Base-by-base conservation (phyloP, 1,284 basidiomycete genomes). In the Trichosporon asahii region DNA sequence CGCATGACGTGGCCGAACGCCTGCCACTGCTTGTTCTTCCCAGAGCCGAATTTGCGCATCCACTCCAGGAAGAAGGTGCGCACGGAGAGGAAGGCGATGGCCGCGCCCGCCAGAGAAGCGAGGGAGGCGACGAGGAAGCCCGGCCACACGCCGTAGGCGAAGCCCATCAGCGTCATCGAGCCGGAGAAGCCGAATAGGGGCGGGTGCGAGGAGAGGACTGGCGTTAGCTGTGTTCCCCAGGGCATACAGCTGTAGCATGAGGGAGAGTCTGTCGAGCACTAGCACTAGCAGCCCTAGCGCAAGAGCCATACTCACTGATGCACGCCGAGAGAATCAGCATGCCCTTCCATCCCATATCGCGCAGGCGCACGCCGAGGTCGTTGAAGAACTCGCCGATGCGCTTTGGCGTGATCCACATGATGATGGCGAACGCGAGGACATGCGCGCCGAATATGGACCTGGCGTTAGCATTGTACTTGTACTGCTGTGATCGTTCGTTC, bases 1-100 rank as follows among this genome's bases (percentile, higher is more conserved):
- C 73, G 69, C 78, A 84, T 81, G 67, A 84, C 83, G 65, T 80
- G 78, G 0, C 77, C 79, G 67, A 84, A 84, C 7, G 83, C 83
- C 35, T 80, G 78, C 81, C 81, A 84, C 68, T 82, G 80, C 65
- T 79, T 76, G 65, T 78, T 81, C 70, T 76, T 74, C 55, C 76
- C 71, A 12, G 73, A 66, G 6, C 76, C 77, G 64, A 78, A 77
- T 29, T 64, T 61, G 60, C 75, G 70, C 75, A 84, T 79, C 74
- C 77, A 78, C 4, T 75, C 68, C 9, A 81, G 75, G 76, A 84
- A 84, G 77, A 83, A 84, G 9, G 75, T 74, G 53, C 83, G 68
- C 29, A 84, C 74, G 2, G 79, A 81, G 46, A 81, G 61, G 73
- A 82, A 84, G 2, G 83, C 77, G 2, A 83, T 44, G 0, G 73